phyloP scores from a whole-genome alignment of 306 rosid genomes.

The Vigna angularis region DNA sequence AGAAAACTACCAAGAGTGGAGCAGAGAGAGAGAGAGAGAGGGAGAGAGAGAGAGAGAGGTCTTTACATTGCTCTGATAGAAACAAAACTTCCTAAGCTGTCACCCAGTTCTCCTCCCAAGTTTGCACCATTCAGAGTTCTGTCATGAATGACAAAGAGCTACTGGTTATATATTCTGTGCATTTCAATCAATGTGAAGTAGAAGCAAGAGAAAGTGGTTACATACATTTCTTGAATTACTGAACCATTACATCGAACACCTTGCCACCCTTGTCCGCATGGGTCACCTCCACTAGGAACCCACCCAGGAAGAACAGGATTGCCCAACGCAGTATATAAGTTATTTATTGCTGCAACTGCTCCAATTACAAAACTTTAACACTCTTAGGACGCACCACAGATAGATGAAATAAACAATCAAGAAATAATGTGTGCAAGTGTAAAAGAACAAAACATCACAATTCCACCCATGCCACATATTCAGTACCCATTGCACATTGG shows the following conservation, averaged over 20 bases:
- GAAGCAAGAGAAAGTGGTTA: constrained; percentile 31
- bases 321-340: constrained; percentile 72
- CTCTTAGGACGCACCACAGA: constrained; percentile 1
- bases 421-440: background rate
- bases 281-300: constrained; percentile 85
- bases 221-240: constrained; percentile 71
- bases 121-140: constrained; percentile 79
- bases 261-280: constrained; percentile 93
- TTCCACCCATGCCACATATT: background rate
- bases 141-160: constrained; percentile 46
- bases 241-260: constrained; percentile 81
- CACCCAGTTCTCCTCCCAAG: constrained; percentile 91
- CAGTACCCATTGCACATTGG: background rate
- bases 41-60: background rate
- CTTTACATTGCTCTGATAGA: constrained; percentile 75
- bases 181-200: constrained; percentile 7
- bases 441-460: constrained; percentile 8
- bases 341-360: constrained; percentile 85
- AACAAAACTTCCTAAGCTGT: constrained; percentile 67
- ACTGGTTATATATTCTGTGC: constrained; percentile 15
- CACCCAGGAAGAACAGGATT: constrained; percentile 87
- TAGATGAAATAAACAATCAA: constrained; percentile 27
- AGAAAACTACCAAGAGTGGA: constrained; percentile 28
- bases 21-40: constrained; percentile 1
- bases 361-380: constrained; percentile 39